Evolutionary conservation across 2,329 filamentous ascomycete genomes (phyloP).

Genomic region (Ceratocystis huliohia): DNA sequence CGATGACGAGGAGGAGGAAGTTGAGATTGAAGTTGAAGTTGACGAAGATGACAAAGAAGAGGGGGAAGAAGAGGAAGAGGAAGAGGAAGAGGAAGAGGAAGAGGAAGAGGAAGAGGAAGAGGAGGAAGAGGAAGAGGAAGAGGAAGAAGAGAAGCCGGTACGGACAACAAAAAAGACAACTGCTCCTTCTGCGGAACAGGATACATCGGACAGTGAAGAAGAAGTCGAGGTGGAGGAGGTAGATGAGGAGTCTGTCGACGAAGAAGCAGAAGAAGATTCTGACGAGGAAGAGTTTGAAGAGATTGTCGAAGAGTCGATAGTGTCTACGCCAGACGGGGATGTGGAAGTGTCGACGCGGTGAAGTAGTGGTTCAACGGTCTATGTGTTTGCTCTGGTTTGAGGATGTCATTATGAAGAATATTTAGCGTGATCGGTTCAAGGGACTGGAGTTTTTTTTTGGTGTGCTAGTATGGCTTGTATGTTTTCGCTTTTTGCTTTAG

Average conservation of each 20-base stretch:
- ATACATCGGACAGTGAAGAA: background rate
- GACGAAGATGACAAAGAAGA: constrained; percentile 11
- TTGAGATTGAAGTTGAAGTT: constrained; percentile 6
- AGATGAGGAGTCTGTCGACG: background rate
- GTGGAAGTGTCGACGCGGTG: constrained; percentile 16
- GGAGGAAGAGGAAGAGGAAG: constrained; percentile 15
- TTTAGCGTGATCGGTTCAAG: too few relatives aligned
- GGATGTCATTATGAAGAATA: too few relatives aligned
- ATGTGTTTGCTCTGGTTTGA: constrained; percentile 2
- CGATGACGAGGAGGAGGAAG: constrained; percentile 9
- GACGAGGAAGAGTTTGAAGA: constrained; percentile 17
- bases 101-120: constrained; percentile 28
- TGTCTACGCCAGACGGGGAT: constrained; percentile 18
- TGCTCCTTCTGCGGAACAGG: background rate
- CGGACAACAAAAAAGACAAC: too few relatives aligned
- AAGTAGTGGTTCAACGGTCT: background rate
- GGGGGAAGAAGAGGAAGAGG: constrained; percentile 25
- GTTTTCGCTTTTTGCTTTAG: constrained; percentile 17
- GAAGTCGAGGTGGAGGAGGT: background rate
- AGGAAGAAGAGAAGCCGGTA: constrained; percentile 5
- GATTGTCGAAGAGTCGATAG: constrained; percentile 14
- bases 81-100: constrained; percentile 37
- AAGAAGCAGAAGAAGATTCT: background rate
- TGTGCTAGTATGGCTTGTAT: background rate
- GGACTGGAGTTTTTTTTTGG: too few relatives aligned